phyloP scores from a whole-genome alignment of 202 grass and related monocot species.

The Alloteropsis angusta region DNA sequence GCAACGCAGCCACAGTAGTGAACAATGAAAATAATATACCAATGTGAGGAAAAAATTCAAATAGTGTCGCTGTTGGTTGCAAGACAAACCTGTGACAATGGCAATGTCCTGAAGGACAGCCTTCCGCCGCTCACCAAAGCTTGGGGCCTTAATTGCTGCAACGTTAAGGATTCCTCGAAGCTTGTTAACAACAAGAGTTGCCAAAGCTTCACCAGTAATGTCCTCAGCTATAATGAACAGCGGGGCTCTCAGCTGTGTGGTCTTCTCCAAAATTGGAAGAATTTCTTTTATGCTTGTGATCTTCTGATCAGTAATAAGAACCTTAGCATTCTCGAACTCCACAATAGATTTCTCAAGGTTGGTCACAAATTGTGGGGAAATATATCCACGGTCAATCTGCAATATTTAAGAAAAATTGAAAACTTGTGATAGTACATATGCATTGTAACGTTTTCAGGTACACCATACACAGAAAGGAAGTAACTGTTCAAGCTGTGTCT shows the following conservation, averaged over 20 bases:
- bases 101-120: slow-evolving; percentile 67
- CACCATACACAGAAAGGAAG: not conserved
- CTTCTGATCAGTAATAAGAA: slow-evolving; percentile 72
- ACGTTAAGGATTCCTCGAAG: slow-evolving; percentile 60
- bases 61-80: not conserved
- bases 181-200: slow-evolving; percentile 74
- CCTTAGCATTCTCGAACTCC: slow-evolving; percentile 63
- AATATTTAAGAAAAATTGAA: slow-evolving; percentile 16
- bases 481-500: not conserved
- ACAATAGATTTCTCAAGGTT: slow-evolving; percentile 62
- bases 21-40: not conserved
- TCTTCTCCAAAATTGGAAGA: slow-evolving; percentile 59
- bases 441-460: not conserved
- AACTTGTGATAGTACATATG: not conserved
- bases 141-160: slow-evolving; percentile 67
- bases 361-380: slow-evolving; percentile 63
- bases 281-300: slow-evolving; percentile 70
- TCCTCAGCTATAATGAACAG: slow-evolving; percentile 63
- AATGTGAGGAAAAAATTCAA: not conserved
- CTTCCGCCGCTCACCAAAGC: slow-evolving; percentile 60
- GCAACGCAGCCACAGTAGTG: not conserved
- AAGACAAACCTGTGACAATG: slow-evolving; percentile 48
- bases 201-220: slow-evolving; percentile 60
- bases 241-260: slow-evolving; percentile 52
- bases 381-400: slow-evolving; percentile 63